A percentile compares a stretch with the other conserved stretches of the same genome.
phyloP scores from a whole-genome alignment of 345 rosid genomes.

The Acer yangbiense region DNA sequence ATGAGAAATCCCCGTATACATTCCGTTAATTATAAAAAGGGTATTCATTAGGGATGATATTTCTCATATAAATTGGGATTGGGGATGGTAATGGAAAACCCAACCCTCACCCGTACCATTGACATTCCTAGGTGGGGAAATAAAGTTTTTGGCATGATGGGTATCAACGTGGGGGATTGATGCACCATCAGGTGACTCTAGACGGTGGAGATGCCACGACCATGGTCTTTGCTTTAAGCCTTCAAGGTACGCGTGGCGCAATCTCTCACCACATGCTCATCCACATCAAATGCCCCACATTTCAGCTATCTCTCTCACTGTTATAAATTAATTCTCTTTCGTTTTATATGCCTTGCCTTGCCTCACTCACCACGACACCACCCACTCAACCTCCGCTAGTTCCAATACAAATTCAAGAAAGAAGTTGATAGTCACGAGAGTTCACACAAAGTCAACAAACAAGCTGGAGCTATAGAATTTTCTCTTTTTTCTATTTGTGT shows the following conservation, averaged over 20 bases:
- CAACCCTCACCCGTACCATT: too few species aligned
- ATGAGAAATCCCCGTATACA: too few species aligned
- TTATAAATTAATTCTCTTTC: neutral
- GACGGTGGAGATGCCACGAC: slow-evolving; percentile 76
- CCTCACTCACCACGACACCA: too few species aligned
- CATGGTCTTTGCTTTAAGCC: neutral
- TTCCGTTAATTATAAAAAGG: too few species aligned
- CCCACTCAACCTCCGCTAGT: too few species aligned
- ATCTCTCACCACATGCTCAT: slow-evolving; percentile 18
- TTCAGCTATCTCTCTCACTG: neutral
- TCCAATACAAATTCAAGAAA: too few species aligned
- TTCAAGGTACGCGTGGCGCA: slow-evolving; percentile 43
- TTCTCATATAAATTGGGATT: too few species aligned
- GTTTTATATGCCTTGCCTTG: too few species aligned
- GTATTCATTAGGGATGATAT: too few species aligned
- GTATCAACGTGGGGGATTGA: slow-evolving; percentile 47
- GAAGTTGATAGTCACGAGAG: neutral
- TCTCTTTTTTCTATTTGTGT: too few species aligned
- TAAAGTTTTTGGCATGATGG: neutral
- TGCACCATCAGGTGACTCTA: slow-evolving; percentile 40
- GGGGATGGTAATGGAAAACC: too few species aligned
- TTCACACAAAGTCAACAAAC: neutral
- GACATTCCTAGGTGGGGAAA: neutral
- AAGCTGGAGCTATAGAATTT: too few species aligned
- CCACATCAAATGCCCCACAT: neutral